A percentile compares a stretch with the other conserved stretches of the same genome.
These are phyloP conservation scores for Vigna mungo DNA, from an alignment of 306 rosid species.

Conservation along the genomic window DNA sequence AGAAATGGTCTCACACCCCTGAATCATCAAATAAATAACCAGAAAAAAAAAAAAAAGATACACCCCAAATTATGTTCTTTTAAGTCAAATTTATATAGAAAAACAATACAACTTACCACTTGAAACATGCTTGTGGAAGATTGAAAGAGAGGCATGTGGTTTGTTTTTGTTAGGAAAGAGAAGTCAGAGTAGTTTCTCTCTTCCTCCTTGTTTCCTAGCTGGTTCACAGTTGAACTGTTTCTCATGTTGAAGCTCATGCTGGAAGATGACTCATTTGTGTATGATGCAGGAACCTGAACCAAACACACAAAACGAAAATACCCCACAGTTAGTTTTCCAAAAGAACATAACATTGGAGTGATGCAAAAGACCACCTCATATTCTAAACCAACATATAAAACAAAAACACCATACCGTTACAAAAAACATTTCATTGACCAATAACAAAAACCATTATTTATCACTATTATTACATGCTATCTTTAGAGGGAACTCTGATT, in stretches of 20 bases:
- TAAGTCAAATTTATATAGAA: slow-evolving; percentile 2
- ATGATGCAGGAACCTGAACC: slow-evolving; percentile 65
- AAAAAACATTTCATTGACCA: not conserved
- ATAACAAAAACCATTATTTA: too few species aligned
- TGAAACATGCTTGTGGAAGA: slow-evolving; percentile 61
- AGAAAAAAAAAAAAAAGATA: not conserved
- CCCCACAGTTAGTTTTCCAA: slow-evolving; percentile 12
- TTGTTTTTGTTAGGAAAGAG: slow-evolving; percentile 62
- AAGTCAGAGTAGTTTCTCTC: slow-evolving; percentile 54
- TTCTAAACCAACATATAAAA: slow-evolving; percentile 42
- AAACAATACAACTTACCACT: slow-evolving; percentile 48
- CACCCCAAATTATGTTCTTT: not conserved
- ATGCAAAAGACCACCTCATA: not conserved
- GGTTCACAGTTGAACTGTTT: slow-evolving; percentile 46
- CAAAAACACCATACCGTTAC: slow-evolving; percentile 22
- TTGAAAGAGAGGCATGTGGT: slow-evolving; percentile 47
- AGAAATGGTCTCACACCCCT: not conserved
- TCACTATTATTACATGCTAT: too few species aligned
- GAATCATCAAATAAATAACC: slow-evolving; percentile 1
- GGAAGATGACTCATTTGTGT: slow-evolving; percentile 58
- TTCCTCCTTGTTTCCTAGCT: slow-evolving; percentile 48
- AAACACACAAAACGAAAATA: slow-evolving; percentile 3
- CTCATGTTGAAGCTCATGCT: slow-evolving; percentile 51
- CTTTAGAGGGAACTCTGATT: too few species aligned
- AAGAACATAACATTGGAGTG: not conserved